phyloP scores from a whole-genome alignment of 2,329 filamentous ascomycete genomes.

The Chaetomiaceae sp. region DNA sequence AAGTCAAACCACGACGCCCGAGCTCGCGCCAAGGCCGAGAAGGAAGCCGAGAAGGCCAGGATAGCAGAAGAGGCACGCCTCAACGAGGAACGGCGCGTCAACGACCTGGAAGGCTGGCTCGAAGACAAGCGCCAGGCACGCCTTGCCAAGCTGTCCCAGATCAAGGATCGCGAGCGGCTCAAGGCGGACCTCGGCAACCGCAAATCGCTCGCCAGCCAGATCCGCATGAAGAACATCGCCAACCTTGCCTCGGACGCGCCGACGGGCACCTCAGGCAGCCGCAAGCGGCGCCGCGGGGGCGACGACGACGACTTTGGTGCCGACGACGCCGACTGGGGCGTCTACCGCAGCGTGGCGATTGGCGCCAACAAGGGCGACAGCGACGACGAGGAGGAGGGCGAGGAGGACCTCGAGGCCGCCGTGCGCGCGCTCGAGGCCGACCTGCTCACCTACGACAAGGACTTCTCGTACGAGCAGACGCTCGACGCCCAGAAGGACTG shows the following conservation, averaged over 20 bases:
- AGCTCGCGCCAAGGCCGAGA: constrained; percentile 90
- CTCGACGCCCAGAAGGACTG: constrained; percentile 90
- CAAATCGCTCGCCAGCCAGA: constrained; percentile 91
- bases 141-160: constrained; percentile 65
- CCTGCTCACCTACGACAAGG: constrained; percentile 76
- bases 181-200: constrained; percentile 94
- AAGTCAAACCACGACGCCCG: constrained; percentile 94
- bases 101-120: constrained; percentile 81
- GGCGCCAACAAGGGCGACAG: constrained; percentile 64
- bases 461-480: constrained; percentile 88
- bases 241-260: constrained; percentile 90
- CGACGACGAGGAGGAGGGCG: constrained; percentile 87
- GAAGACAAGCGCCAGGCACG: constrained; percentile 72
- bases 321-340: constrained; percentile 96
- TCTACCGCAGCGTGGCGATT: constrained; percentile 87
- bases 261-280: constrained; percentile 38
- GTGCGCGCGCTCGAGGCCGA: constrained; percentile 77
- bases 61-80: constrained; percentile 74
- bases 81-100: constrained; percentile 77
- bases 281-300: constrained; percentile 77
- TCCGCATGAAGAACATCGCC: constrained; percentile 96
- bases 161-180: constrained; percentile 88
- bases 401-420: constrained; percentile 71
- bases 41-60: constrained; percentile 84
- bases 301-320: constrained; percentile 97